A percentile compares a stretch with the other conserved stretches of the same genome.
Evolutionary conservation across 768 basidiomycete genomes (phyloP).

Genomic region (Auriscalpium microsporum): DNA sequence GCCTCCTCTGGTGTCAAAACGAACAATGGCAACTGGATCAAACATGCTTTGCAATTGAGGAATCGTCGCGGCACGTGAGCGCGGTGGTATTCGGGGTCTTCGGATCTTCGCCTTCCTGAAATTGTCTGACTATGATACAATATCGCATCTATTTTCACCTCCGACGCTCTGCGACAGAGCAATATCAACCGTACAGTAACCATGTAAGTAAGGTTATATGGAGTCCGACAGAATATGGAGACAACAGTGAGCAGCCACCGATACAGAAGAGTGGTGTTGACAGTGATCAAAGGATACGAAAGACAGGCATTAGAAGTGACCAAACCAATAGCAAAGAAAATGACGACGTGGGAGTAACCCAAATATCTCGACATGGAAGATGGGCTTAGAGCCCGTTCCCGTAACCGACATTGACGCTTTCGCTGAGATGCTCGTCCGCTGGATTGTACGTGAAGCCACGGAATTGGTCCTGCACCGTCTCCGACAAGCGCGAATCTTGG

Average conservation of each 20-base stretch:
- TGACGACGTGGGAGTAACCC: not conserved
- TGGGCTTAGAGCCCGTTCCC: conserved; percentile 3
- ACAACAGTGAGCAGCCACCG: not conserved
- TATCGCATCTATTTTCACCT: no score
- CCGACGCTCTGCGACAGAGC: no score
- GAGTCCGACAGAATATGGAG: no score
- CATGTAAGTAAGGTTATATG: no score
- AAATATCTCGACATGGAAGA: conserved; percentile 1
- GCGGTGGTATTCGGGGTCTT: no score
- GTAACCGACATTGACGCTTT: conserved; percentile 74
- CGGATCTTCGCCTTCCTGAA: no score
- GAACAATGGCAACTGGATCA: no score
- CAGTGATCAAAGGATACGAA: not conserved
- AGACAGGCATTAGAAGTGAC: not conserved
- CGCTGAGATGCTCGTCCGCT: conserved; percentile 74
- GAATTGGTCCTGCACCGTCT: conserved; percentile 97
- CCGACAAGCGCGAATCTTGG: conserved; percentile 82
- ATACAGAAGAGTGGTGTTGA: not conserved
- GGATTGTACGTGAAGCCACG: conserved; percentile 85
- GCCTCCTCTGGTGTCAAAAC: no score
- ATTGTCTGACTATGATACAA: no score
- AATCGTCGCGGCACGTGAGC: no score
- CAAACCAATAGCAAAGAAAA: not conserved
- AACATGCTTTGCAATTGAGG: no score
- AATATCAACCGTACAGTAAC: no score